Evolutionary conservation across 192 early-diverging fungal genomes (phyloP).

Genomic region (Coemansia furcata): DNA sequence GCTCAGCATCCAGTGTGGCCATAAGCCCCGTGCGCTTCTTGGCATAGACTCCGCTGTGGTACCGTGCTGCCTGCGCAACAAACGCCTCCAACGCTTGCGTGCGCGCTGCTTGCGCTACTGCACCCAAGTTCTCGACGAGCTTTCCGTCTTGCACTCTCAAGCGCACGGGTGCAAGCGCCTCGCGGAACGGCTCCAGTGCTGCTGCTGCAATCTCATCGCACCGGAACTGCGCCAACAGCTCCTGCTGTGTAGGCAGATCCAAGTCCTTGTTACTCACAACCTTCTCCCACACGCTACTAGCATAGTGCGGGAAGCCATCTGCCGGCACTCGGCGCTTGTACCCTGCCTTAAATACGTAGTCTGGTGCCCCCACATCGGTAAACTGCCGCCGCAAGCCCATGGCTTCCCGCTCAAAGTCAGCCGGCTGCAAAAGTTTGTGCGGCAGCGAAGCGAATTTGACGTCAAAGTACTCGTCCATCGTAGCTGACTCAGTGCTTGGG

Average conservation of each 20-base stretch:
- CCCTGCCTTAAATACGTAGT: slow-evolving; percentile 80
- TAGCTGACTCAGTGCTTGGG: slow-evolving; percentile 69
- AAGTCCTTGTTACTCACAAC: slow-evolving; percentile 93
- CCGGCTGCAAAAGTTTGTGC: slow-evolving; percentile 83
- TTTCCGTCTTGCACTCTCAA: slow-evolving; percentile 75
- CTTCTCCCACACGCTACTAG: slow-evolving; percentile 92
- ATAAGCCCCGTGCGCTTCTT: slow-evolving; percentile 82
- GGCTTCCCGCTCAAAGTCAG: slow-evolving; percentile 77
- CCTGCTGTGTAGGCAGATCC: slow-evolving; percentile 97
- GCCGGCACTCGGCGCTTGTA: slow-evolving; percentile 94
- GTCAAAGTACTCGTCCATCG: slow-evolving; percentile 87
- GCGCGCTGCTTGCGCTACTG: slow-evolving; percentile 58
- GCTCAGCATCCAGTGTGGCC: slow-evolving; percentile 69
- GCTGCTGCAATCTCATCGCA: slow-evolving; percentile 93
- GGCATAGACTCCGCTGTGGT: slow-evolving; percentile 84
- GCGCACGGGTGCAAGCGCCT: slow-evolving; percentile 61
- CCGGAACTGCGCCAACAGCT: slow-evolving; percentile 95
- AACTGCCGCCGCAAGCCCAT: slow-evolving; percentile 72
- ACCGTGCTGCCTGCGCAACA: slow-evolving; percentile 88
- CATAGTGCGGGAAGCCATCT: slow-evolving; percentile 93
- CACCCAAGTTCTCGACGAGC: slow-evolving; percentile 75
- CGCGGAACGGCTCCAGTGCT: slow-evolving; percentile 70
- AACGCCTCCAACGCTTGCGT: slow-evolving; percentile 66
- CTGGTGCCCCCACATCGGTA: slow-evolving; percentile 59
- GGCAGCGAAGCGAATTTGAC: slow-evolving; percentile 85